phyloP scores from a whole-genome alignment of 768 basidiomycete genomes.

The Termitomyces sp. region DNA sequence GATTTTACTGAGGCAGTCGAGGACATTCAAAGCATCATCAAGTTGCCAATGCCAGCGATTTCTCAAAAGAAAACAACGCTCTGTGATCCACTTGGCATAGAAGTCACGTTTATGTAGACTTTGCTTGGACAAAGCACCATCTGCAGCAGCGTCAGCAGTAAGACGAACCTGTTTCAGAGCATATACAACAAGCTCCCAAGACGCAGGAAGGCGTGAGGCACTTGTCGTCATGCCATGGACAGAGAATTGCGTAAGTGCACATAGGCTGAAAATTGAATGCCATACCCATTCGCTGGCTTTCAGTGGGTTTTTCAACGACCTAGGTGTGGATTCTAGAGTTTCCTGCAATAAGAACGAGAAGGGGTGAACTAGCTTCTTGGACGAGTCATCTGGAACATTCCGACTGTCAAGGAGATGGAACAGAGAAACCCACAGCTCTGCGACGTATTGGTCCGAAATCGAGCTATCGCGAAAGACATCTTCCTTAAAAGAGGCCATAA shows the following conservation, averaged over 20 bases:
- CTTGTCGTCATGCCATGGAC: slow-evolving; percentile 37
- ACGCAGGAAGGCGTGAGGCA: slow-evolving; percentile 41
- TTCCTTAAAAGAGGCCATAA: slow-evolving; percentile 38
- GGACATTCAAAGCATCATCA: slow-evolving; percentile 51
- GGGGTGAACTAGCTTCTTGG: slow-evolving; percentile 26
- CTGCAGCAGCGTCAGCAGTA: slow-evolving; percentile 41
- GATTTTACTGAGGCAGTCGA: slow-evolving; percentile 65
- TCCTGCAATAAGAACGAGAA: slow-evolving; percentile 48
- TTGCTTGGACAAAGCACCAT: slow-evolving; percentile 34
- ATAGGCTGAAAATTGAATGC: slow-evolving; percentile 66
- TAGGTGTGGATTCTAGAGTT: slow-evolving; percentile 25
- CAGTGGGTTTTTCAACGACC: slow-evolving; percentile 30
- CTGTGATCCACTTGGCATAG: slow-evolving; percentile 68
- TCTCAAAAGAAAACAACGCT: slow-evolving; percentile 72
- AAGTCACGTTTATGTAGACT: slow-evolving; percentile 58
- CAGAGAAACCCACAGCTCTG: slow-evolving; percentile 76
- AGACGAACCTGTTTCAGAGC: slow-evolving; percentile 64
- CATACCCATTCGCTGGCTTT: slow-evolving; percentile 69
- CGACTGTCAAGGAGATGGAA: slow-evolving; percentile 51
- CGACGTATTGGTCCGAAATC: slow-evolving; percentile 39
- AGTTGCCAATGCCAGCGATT: slow-evolving; percentile 78
- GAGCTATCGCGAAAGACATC: slow-evolving; percentile 34
- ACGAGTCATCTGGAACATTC: slow-evolving; percentile 11
- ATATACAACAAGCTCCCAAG: slow-evolving; percentile 63
- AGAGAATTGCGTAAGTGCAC: slow-evolving; percentile 79